Evolutionary conservation across 2,329 filamentous ascomycete species (phyloP).

Genomic region (Fusarium neocosmosporiellum): DNA sequence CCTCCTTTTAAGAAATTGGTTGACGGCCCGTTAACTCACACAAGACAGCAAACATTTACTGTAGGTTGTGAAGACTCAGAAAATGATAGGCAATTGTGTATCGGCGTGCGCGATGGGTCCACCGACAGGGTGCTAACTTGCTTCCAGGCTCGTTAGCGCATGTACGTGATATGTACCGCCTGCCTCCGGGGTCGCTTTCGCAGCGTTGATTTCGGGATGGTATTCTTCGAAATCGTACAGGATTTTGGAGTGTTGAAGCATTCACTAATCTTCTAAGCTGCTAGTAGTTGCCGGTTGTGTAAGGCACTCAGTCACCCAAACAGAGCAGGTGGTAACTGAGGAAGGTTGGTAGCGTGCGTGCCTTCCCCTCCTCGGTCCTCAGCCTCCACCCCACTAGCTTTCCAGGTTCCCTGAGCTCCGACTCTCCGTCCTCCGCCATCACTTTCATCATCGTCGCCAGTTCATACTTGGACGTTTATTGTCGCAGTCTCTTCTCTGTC

Average conservation of each 20-base stretch:
- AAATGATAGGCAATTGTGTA: slow-evolving; percentile 20
- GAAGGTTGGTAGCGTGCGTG: slow-evolving; percentile 2
- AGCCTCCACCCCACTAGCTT: slow-evolving; percentile 31
- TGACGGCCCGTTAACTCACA: background rate
- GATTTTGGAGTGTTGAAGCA: background rate
- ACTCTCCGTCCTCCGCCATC: slow-evolving; percentile 8
- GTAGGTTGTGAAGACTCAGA: slow-evolving; percentile 17
- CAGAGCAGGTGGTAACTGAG: background rate
- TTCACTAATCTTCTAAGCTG: background rate
- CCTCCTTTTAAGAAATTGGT: background rate
- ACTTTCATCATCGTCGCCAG: background rate
- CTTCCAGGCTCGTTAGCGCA: slow-evolving; percentile 1
- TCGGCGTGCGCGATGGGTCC: slow-evolving; percentile 6
- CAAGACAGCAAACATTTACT: background rate
- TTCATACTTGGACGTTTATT: background rate
- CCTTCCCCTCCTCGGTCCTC: slow-evolving; percentile 14
- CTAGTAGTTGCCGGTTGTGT: background rate
- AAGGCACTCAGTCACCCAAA: background rate
- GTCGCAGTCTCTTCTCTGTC: background rate
- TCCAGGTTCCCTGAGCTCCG: slow-evolving; percentile 16
- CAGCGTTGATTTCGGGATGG: slow-evolving; percentile 10
- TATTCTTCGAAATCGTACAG: background rate
- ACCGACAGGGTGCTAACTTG: background rate
- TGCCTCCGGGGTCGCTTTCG: slow-evolving; percentile 3
- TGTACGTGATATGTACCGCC: slow-evolving; percentile 1